Percentiles rank a stretch among this genome's conserved stretches.
Evolutionary conservation across 306 rosid species (phyloP).

Genomic region (Ormosia emarginata): DNA sequence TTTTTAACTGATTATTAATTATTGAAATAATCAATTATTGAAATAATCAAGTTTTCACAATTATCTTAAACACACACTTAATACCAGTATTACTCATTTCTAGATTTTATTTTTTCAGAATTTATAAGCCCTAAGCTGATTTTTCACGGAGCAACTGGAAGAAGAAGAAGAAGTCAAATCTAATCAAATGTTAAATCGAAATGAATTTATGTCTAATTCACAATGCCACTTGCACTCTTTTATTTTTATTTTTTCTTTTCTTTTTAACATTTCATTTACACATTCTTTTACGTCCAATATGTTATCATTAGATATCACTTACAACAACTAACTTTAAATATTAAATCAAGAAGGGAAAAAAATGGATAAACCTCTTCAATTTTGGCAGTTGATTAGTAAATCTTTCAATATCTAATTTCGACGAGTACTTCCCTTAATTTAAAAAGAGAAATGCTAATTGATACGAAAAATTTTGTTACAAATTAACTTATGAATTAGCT

Average conservation of each 20-base stretch:
- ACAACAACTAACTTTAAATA: not conserved
- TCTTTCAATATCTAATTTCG: no score
- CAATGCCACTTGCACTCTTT: not conserved
- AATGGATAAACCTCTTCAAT: no score
- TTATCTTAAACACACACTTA: no score
- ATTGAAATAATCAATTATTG: no score
- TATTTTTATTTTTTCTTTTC: not conserved
- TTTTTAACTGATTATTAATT: no score
- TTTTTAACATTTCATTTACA: not conserved
- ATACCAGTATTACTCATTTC: not conserved
- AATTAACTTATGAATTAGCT: no score
- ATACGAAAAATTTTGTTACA: no score
- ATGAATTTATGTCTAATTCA: not conserved
- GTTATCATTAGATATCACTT: not conserved
- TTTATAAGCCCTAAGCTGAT: not conserved
- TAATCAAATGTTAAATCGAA: not conserved
- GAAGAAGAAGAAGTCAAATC: not conserved
- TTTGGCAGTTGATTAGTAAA: no score
- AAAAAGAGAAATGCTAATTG: no score
- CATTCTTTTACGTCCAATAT: not conserved
- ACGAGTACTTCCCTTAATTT: no score
- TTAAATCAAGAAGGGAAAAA: not conserved
- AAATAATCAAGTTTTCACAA: no score
- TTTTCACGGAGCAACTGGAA: not conserved
- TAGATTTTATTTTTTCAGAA: not conserved